Evolutionary conservation across 2,329 filamentous ascomycete genomes (phyloP).

Genomic region (Colletotrichum godetiae): DNA sequence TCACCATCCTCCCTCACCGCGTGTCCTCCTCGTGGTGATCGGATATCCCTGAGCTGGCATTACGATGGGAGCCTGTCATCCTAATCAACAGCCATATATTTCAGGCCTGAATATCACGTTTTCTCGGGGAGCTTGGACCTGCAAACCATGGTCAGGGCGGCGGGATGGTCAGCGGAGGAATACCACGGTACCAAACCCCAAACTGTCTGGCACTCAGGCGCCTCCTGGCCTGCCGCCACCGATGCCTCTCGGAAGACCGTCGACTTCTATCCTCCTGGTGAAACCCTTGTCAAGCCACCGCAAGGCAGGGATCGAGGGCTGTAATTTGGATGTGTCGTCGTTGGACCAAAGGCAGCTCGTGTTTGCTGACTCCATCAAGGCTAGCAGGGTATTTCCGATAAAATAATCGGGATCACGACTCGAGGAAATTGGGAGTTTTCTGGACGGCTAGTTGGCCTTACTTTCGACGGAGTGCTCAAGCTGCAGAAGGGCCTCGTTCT

Average conservation of each 20-base stretch:
- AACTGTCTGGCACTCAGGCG: not conserved
- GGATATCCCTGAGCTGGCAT: not conserved
- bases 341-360: not conserved
- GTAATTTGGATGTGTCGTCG: not conserved
- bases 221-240: conserved; percentile 9
- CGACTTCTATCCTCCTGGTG: conserved; percentile 17
- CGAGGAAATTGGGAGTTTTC: not conserved
- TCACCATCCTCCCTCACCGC: not conserved
- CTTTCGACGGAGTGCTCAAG: not conserved
- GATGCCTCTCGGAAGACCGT: conserved; percentile 3
- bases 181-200: not conserved
- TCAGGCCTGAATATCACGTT: not conserved
- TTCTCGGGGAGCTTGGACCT: not conserved
- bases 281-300: conserved; percentile 32
- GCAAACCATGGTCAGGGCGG: conserved; percentile 8
- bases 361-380: not conserved
- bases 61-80: not conserved
- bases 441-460: not conserved
- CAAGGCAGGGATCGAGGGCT: not conserved
- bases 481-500: not conserved
- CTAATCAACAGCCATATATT: not conserved
- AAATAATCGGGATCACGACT: not conserved
- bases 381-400: not conserved
- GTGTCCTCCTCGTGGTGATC: not conserved
- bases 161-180: not conserved